A percentile compares a stretch with the other conserved stretches of the same genome.
These are phyloP conservation scores for Apiospora sp. DNA, from an alignment of 2,329 filamentous ascomycete species.

Conservation along the genomic window DNA sequence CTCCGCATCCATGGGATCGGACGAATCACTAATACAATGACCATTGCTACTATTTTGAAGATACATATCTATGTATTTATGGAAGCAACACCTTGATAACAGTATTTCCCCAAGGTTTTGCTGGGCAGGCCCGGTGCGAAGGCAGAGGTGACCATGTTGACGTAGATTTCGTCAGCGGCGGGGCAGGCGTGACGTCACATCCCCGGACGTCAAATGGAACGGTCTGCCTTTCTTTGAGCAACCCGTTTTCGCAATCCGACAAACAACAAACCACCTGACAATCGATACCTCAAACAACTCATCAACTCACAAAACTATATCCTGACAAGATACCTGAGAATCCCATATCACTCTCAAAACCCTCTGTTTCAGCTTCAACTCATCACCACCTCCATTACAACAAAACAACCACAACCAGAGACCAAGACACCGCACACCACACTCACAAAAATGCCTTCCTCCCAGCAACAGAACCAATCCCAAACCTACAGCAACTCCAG, in stretches of 20 bases:
- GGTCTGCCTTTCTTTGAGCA: neutral
- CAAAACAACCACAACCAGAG: neutral
- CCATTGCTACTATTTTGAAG: neutral
- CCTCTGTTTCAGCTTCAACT: neutral
- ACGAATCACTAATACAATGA: neutral
- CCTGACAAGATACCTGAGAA: too few relatives aligned
- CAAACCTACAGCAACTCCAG: neutral
- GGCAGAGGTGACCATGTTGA: neutral
- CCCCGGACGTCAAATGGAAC: neutral
- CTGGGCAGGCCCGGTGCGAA: neutral
- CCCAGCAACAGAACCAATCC: neutral
- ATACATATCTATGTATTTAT: neutral
- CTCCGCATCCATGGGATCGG: neutral
- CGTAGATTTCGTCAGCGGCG: neutral
- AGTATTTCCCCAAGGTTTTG: neutral
- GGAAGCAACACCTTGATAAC: too few relatives aligned
- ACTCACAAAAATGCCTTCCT: neutral
- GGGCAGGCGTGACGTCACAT: constrained; percentile 2
- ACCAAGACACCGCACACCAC: neutral
- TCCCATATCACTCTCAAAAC: neutral
- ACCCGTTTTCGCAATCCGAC: neutral
- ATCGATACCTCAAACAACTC: neutral
- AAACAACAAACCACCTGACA: neutral
- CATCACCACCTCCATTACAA: neutral
- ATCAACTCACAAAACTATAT: too few relatives aligned